phyloP scores from a whole-genome alignment of 805 yeast genomes.

The Suhomyces canberraensis region DNA sequence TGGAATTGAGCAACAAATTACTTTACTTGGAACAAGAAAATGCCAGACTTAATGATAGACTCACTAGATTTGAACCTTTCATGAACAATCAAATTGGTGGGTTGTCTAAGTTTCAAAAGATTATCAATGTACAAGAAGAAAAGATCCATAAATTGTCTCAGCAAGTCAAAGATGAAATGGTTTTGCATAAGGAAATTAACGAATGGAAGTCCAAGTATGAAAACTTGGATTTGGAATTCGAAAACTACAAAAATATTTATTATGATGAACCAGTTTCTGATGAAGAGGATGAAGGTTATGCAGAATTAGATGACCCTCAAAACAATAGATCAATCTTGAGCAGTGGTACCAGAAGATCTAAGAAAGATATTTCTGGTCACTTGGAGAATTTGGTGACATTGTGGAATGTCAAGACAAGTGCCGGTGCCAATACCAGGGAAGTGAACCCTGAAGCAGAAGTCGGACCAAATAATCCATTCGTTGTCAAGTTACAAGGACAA shows the following conservation, averaged over 20 bases:
- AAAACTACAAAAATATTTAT: constrained; percentile 35
- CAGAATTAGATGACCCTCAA: constrained; percentile 8
- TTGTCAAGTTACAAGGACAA: constrained; percentile 48
- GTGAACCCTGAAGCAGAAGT: constrained; percentile 8
- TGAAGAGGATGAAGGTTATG: constrained; percentile 22
- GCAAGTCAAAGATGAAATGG: constrained; percentile 44
- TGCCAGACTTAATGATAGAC: constrained; percentile 34
- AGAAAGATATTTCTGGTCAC: constrained; percentile 31
- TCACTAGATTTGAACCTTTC: constrained; percentile 48
- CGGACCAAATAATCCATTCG: constrained; percentile 20
- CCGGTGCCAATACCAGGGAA: constrained; percentile 5
- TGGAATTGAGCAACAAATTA: constrained; percentile 44
- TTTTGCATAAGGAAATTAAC: constrained; percentile 42
- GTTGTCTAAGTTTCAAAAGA: constrained; percentile 48
- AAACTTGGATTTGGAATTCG: constrained; percentile 41
- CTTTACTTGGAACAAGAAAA: constrained; percentile 48
- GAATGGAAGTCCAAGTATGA: constrained; percentile 49
- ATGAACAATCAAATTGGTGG: constrained; percentile 52
- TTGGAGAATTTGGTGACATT: constrained; percentile 33
- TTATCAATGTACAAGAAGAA: constrained; percentile 52
- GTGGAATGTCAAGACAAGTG: constrained; percentile 24
- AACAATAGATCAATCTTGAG: constrained; percentile 22
- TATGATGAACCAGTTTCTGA: constrained; percentile 27
- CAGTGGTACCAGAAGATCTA: constrained; percentile 21
- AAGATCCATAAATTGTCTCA: constrained; percentile 39